These are phyloP conservation scores for Phytophthora kernoviae DNA, from an alignment of 352 stramenopile species.

Conservation along the genomic window DNA sequence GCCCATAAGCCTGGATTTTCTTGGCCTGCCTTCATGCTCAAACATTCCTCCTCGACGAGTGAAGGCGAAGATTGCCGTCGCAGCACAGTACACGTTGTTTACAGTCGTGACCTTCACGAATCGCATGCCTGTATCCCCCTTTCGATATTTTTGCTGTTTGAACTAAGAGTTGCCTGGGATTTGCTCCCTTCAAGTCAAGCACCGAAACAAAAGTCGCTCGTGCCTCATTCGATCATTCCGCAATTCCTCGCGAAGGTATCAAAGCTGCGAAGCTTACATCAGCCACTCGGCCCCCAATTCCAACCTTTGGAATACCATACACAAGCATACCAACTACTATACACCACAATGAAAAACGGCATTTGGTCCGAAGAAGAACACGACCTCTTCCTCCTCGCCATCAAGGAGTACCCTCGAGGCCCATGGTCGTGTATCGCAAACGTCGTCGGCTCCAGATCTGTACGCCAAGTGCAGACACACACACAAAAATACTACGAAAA, in stretches of 20 bases:
- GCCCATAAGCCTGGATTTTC: too few species aligned
- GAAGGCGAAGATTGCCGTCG: too few species aligned
- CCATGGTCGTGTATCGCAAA: constrained; percentile 52
- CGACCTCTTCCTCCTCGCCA: constrained; percentile 56
- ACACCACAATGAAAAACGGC: constrained; percentile 41
- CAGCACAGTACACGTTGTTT: too few species aligned
- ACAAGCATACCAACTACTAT: neutral
- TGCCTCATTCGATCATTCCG: constrained; percentile 21
- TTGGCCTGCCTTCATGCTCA: too few species aligned
- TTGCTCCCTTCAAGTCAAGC: neutral
- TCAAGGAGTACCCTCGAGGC: constrained; percentile 49
- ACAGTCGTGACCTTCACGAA: too few species aligned
- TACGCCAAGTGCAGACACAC: constrained; percentile 72
- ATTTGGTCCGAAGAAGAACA: constrained; percentile 69
- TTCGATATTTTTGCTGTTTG: constrained; percentile 43
- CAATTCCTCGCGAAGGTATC: constrained; percentile 25
- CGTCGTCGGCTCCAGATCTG: constrained; percentile 48
- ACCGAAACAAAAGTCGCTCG: too few species aligned
- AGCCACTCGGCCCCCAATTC: constrained; percentile 5
- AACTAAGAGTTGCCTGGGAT: constrained; percentile 14
- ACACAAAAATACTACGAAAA: constrained; percentile 79
- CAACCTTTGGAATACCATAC: constrained; percentile 6
- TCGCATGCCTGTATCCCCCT: neutral
- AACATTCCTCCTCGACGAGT: too few species aligned
- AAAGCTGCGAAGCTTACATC: constrained; percentile 8